Base-by-base conservation (phyloP, 176 grass and related monocot species). In the Triticum timopheevii region DNA sequence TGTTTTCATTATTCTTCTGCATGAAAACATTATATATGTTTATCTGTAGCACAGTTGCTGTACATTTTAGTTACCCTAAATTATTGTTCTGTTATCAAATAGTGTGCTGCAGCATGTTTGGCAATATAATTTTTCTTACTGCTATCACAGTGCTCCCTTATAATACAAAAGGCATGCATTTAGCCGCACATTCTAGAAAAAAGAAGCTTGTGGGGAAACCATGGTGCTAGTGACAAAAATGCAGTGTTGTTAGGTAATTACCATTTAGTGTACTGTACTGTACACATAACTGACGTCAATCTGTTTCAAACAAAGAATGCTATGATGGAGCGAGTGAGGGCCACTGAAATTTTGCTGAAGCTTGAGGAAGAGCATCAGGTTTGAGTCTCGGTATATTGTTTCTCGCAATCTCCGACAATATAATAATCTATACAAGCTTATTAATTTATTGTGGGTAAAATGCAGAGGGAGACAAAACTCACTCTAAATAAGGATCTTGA, bases 401-500 rank as follows among this genome's bases (percentile, higher is more conserved):
- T 50, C 47, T 50, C 13, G 15, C 47, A 50, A 47, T 47, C 13
- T 50, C 47, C 15, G 47, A 16, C 47, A 50, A 6, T 50, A 50
- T 16, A 16, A 50, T 50, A 50, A 16, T 50, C 47, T 50, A 16
- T 50, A 16, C 47, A 50, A 16, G 47, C 25, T 28, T 28, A 28
- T 65, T 13, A 13, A 0, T 47, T 50, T 50, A 50, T 66, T 67
- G 65, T 67, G 24, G 7, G 65, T 67, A 33, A 66, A 67, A 33
- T 67, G 27, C 13, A 67, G 65, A 30, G 67, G 47, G 88, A 93
- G 73, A 84, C 84, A 77, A 81, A 87, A 47, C 68, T 52, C 42
- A 80, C 88, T 72, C 61, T 87, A 7, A 76, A 85, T 24, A 90
- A 90, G 56, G 87, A 84, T 74, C 11, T 91, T 75, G 70, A 81